Evolutionary conservation across 2,329 filamentous ascomycete genomes (phyloP).

Genomic region (Fusarium nelsonii): DNA sequence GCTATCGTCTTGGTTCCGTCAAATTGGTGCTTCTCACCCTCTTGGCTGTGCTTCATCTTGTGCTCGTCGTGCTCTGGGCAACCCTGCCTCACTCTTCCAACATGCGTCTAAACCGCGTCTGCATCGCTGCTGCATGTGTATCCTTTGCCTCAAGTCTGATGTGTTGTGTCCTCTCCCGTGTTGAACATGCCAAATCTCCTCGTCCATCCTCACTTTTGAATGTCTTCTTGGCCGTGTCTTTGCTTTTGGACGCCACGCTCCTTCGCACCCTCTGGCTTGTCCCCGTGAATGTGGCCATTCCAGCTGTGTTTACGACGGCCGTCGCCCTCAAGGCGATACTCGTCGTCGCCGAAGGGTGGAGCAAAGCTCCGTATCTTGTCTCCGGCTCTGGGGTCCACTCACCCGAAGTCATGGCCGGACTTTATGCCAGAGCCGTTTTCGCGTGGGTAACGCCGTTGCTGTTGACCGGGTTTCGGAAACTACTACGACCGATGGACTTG

Average conservation of each 20-base stretch:
- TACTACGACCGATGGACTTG: conserved; percentile 53
- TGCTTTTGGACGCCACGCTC: conserved; percentile 53
- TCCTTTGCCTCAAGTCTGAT: conserved; percentile 52
- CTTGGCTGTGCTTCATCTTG: conserved; percentile 51
- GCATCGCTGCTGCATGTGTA: conserved; percentile 50
- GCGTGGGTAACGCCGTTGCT: conserved; percentile 57
- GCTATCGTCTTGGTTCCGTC: conserved; percentile 40
- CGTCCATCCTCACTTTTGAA: conserved; percentile 52
- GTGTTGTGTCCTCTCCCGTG: conserved; percentile 50
- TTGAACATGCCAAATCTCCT: conserved; percentile 51
- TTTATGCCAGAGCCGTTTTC: conserved; percentile 55
- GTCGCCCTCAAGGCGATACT: conserved; percentile 53
- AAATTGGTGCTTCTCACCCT: conserved; percentile 49
- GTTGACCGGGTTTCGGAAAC: conserved; percentile 51
- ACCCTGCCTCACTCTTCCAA: conserved; percentile 19
- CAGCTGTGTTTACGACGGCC: conserved; percentile 52
- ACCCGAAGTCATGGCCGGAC: conserved; percentile 55
- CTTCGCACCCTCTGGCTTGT: conserved; percentile 54
- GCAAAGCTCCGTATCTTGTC: conserved; percentile 54
- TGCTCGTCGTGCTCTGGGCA: conserved; percentile 52
- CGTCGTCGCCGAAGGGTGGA: conserved; percentile 55
- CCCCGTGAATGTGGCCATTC: conserved; percentile 44
- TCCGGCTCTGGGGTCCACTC: conserved; percentile 47
- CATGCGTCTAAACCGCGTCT: conserved; percentile 45
- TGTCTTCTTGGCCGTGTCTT: conserved; percentile 52